Conservation (phyloP, 1,284 basidiomycete species). For the Cryptococcus deneoformans region DNA sequence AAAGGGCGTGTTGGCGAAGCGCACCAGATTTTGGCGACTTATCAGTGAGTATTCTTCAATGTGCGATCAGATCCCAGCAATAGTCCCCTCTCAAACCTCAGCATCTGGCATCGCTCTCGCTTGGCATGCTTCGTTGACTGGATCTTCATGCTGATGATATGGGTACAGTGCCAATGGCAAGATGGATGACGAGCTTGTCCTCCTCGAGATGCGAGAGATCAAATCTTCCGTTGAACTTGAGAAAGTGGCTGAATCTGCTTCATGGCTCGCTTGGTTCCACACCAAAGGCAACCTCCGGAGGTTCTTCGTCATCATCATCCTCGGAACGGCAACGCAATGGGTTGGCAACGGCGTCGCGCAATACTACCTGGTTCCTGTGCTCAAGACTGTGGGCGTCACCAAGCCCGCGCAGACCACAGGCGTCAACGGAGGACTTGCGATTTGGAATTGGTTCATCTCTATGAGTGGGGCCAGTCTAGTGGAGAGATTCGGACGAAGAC, state of each 20-base stretch:
- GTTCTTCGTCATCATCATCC: conserved; percentile 26
- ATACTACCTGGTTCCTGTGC: conserved; percentile 68
- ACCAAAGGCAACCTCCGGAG: conserved; percentile 19
- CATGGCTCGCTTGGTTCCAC: conserved; percentile 18
- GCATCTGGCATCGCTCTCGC: conserved; percentile 55
- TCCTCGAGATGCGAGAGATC: conserved; percentile 49
- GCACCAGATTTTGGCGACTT: too few relatives aligned
- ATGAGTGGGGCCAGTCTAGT: conserved; percentile 34
- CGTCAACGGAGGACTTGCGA: conserved; percentile 63
- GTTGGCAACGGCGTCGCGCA: conserved; percentile 58
- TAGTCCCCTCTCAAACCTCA: conserved; percentile 1
- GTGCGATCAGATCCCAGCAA: too few relatives aligned
- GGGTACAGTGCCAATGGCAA: conserved; percentile 48
- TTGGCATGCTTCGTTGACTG: conserved; percentile 5
- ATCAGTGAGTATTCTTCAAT: too few relatives aligned
- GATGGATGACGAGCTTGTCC: conserved; percentile 43
- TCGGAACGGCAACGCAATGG: conserved; percentile 29
- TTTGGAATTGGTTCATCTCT: conserved; percentile 34
- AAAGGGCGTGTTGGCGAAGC: too few relatives aligned
- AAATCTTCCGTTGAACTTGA: conserved; percentile 42
- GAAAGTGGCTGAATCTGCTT: conserved; percentile 18
- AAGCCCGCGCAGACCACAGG: conserved; percentile 54
- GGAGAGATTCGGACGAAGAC: conserved; percentile 39
- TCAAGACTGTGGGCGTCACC: conserved; percentile 66
- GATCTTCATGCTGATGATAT: neutral